Base-by-base conservation (phyloP, 176 grass and related monocot species). In the Stipa capillata region DNA sequence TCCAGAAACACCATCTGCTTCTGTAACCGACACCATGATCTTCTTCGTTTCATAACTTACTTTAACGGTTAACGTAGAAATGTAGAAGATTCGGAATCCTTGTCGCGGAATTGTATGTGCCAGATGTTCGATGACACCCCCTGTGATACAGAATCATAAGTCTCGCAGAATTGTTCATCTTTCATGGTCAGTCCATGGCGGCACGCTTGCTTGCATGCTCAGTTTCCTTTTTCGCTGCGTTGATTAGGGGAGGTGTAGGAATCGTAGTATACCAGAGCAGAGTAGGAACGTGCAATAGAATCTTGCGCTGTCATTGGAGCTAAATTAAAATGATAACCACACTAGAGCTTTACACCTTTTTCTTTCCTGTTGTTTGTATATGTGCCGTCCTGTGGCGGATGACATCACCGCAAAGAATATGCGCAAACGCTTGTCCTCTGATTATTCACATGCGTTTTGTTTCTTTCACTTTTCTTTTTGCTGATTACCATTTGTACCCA, bases 331-430 rank as follows among this genome's bases (percentile, higher is more conserved):
- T 40, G 17, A 11, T 36, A 77, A 70, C 1, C 28, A 67, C n/a
- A 0, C 9, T 9, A 48, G 65, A n/a, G n/a, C n/a, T n/a, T n/a
- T n/a, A n/a, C n/a, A n/a, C n/a, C n/a, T n/a, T 60, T 84, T 74
- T 9, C 59, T 74, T 72, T 25, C 69, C 27, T 79, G 43, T 39
- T 89, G 62, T 85, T 70, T 4, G 12, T 45, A 76, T 43, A 75
- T 75, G 27, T n/a, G 24, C 11, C 18, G 42, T 53, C 69, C 6
- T 40, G 1, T 62, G 27, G 69, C 62, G 65, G 54, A 81, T 55
- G 70, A 28, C 82, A 76, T 9, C 70, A 4, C 53, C 16, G n/a
- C 34, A 76, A 85, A 81, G 77, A 84, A 89, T 85, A 85, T 85
- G 29, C 62, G 54, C 17, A 44, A 32, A 33, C 60, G 4, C 12